Base-by-base conservation (phyloP, 495 filamentous ascomycete species). In the Lasiosphaeria hispida region DNA sequence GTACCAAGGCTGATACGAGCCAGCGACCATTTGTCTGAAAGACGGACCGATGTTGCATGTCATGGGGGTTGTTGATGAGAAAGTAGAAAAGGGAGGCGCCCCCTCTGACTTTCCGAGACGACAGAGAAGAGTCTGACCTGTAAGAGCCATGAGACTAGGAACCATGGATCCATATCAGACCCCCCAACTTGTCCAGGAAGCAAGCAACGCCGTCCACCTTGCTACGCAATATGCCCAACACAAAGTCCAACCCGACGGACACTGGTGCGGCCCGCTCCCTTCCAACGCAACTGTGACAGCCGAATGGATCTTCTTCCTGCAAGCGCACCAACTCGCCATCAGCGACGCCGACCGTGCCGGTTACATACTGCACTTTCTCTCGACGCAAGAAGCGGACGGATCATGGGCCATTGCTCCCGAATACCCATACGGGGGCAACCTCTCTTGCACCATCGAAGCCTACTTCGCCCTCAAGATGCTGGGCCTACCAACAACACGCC, bases 391-490 rank as follows among this genome's bases (percentile, higher is more conserved):
- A 14, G 2, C 40, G 5, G 74, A 78, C 58, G 77, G 76, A 8
- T 74, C 74, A 1, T 80, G 73, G 76, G 58, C 64, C 1, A 48
- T 74, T 11, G 75, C 74, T 1, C 70, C 74, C 0, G 49, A 68
- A 1, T 58, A 65, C 35, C 70, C 68, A 1, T 34, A 56, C 42
- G 41, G 41, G 30, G 72, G 77, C 7, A 70, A 77, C 49, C 55
- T 75, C 0, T 78, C 75, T 7, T 68, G 65, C 0, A 70, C 68
- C 0, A 62, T 63, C 6, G 76, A 78, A 43, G 69, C 71, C 0
- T 78, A 80, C 45, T 49, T 80, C 1, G 75, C 76, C 1, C 51
- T 77, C 15, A 74, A 74, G 59, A 66, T 78, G 10, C 62, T 80
- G 1, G 72, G 72, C 0, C 10, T 70, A 5, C 35, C 56, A 2